Evolutionary conservation across 176 grass and related monocot genomes (phyloP).

Genomic region (Musa acuminata): DNA sequence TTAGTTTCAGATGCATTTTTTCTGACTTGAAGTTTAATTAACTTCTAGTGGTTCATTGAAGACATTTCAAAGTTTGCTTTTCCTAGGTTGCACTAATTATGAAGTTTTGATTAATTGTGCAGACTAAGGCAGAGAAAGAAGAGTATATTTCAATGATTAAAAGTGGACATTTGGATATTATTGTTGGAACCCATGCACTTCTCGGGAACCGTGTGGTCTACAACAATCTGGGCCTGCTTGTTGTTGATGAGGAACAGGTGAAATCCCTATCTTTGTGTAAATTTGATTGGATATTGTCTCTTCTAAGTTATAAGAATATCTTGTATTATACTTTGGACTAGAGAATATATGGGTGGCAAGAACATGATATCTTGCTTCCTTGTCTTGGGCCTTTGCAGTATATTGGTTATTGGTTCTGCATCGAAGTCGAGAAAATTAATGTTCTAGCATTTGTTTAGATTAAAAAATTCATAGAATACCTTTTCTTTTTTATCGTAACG

Average conservation of each 20-base stretch:
- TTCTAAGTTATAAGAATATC: not conserved
- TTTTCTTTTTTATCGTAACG: not conserved
- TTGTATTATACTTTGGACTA: not conserved
- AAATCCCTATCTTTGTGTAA: slow-evolving; percentile 13
- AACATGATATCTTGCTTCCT: not conserved
- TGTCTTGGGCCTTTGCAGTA: not conserved
- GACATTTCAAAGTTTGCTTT: not conserved
- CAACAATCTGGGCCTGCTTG: slow-evolving; percentile 82
- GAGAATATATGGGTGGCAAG: not conserved
- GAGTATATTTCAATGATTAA: slow-evolving; percentile 55
- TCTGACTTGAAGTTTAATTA: not conserved
- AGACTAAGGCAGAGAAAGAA: slow-evolving; percentile 74
- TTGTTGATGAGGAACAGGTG: slow-evolving; percentile 95
- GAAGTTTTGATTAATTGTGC: slow-evolving; percentile 23
- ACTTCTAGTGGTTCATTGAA: too few relatives aligned
- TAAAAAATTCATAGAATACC: not conserved
- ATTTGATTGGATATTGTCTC: not conserved
- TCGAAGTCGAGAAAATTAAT: too few relatives aligned
- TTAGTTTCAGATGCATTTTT: not conserved
- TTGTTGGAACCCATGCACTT: slow-evolving; percentile 91
- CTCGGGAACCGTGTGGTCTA: slow-evolving; percentile 71
- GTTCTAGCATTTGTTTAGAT: not conserved
- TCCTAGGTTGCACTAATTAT: slow-evolving; percentile 2
- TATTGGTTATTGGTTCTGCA: too few relatives aligned
- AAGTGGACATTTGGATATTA: slow-evolving; percentile 60